Evolutionary conservation across 2,329 filamentous ascomycete species (phyloP), one percentile per base, ranked within the genome.

Genomic region (Penicillium vulpinum): DNA sequence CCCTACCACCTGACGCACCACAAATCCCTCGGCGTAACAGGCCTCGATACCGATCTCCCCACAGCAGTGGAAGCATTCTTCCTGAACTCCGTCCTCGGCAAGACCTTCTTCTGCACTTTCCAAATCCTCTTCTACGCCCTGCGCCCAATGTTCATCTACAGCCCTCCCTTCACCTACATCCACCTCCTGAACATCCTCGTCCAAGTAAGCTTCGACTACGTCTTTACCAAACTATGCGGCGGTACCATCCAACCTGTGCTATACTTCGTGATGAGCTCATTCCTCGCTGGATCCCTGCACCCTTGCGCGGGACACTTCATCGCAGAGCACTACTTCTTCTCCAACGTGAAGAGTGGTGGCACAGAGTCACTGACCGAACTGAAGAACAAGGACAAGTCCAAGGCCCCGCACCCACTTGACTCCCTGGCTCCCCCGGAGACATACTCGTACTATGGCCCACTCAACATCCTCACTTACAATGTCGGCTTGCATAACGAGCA

Each of bases 61-160:
- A 97, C 94, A 18, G 86, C 90, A 47, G 77, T 97, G 49, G 94
- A 99, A 80, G 93, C 92, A 61, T 78, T 96, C 72, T 89, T 99
- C 74, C 88, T 99, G 68, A 90, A 99, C 80, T 97, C 78, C 8
- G 88, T 99, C 67, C 85, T 93, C 18, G 94, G 94, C 74, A 99
- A 99, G 79, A 88, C 94, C 64, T 99, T 99, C 81, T 99, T 99
- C 84, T 93, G 90, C 80, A 99, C 94, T 65, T 99, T 97, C 80
- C 94, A 99, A 78, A 97, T 99, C 75, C 85, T 99, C 73, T 99
- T 99, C 84, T 99, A 99, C 80, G 94, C 94, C 68, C 77, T 99
- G 49, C 90, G 94, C 16, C 94, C 94, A 59, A 96, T 97, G 89
- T 88, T 92, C 77, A 85, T 99, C 67, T 96, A 96, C 83, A 85